Base-by-base conservation (phyloP, 225 moss, liverwort and hornwort genomes). In the Bryum argenteum region DNA sequence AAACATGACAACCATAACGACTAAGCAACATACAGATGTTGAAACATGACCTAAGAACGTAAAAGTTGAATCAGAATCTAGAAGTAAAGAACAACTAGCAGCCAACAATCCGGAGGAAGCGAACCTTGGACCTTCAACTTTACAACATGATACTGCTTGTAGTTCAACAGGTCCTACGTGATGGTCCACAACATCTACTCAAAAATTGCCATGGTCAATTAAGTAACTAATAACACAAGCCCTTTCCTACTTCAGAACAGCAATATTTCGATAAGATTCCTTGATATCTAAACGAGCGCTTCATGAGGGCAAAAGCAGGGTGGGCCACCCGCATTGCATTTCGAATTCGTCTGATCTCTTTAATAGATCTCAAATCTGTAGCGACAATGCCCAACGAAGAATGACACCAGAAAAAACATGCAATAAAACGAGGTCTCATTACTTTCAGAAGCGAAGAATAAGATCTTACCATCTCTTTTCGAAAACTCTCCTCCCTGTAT, bases 401-500 rank as follows among this genome's bases (percentile, higher is more conserved):
- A 37, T 22, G 18, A 1, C n/a, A 1, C 2, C 57, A 72, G n/a
- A 8, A 40, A 7, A 33, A 4, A 26, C 28, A 44, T 45, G 26
- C 8, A 47, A 26, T n/a, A n/a, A 69, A 56, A 61, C 18, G 41
- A n/a, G 41, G 17, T 21, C 62, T 60, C 33, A 61, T 8, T 53
- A 67, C 57, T 40, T 54, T 69, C 53, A 10, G 40, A 43, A 50
- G 40, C 18, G 9, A 71, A 62, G 57, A 11, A 12, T 17, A 41
- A 22, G 33, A 69, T 53, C 85, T 83, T 85, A 91, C 91, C 91
- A 78, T 91, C 89, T 80, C 69, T 82, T 75, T 87, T 91, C 15
- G 89, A 85, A 68, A 91, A 91, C 53, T 91, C 91, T 75, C 91
- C 91, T 71, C 91, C 91, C 91, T 91, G 89, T 54, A 67, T 43